phyloP scores from a whole-genome alignment of 495 filamentous ascomycete genomes.

The Neurospora sp. region DNA sequence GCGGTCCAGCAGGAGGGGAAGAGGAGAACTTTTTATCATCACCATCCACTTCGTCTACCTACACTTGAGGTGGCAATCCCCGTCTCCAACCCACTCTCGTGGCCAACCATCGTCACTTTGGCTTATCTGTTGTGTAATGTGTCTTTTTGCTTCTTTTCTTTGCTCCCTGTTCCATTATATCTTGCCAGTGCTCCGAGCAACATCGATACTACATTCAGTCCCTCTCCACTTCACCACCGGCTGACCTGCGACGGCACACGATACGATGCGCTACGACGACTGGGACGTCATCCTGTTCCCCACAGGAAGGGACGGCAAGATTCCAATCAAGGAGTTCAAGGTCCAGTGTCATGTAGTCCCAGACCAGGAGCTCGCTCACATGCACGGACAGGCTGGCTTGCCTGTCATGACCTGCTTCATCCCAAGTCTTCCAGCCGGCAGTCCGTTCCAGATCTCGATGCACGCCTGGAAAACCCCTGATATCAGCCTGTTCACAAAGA shows the following conservation, averaged over 20 bases:
- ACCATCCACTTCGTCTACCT: not conserved
- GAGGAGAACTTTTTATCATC: not conserved
- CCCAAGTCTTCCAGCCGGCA: constrained; percentile 50
- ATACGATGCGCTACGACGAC: constrained; percentile 68
- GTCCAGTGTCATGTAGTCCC: constrained; percentile 69
- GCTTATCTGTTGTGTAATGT: not conserved
- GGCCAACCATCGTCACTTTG: not conserved
- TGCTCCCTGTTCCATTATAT: not conserved
- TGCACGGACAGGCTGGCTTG: constrained; percentile 36
- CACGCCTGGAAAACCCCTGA: constrained; percentile 69
- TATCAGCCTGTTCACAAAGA: constrained; percentile 50
- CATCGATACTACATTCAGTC: not conserved
- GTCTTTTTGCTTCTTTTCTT: not conserved
- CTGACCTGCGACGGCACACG: not conserved
- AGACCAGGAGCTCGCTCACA: constrained; percentile 43
- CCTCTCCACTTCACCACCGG: not conserved
- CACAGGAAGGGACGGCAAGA: constrained; percentile 29
- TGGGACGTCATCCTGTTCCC: constrained; percentile 86
- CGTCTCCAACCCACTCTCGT: not conserved
- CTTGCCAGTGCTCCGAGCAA: constrained; percentile 7
- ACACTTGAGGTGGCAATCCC: not conserved
- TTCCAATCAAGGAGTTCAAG: constrained; percentile 79
- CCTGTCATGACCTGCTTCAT: constrained; percentile 73
- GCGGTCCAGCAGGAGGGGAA: not conserved
- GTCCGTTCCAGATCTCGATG: constrained; percentile 65